Base-by-base conservation (phyloP, 192 early-diverging fungal genomes). In the Linnemannia schmuckeri region DNA sequence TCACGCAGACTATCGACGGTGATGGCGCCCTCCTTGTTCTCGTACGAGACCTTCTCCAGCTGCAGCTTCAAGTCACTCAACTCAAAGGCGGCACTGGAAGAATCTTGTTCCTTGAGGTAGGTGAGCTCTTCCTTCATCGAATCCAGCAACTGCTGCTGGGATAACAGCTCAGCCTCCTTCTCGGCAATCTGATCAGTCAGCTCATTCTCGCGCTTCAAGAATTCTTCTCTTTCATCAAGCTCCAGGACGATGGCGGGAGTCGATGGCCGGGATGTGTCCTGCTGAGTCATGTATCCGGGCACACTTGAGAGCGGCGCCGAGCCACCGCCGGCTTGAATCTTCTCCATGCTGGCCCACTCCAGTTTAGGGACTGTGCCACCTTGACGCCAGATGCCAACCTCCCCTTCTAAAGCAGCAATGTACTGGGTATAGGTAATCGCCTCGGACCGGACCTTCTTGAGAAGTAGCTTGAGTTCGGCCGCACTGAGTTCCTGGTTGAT, bases 401-500 rank as follows among this genome's bases (percentile, higher is more conserved):
- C 99, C 74, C 95, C 95, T 81, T 98, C 97, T 52, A 99, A 89
- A 1, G 94, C 94, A 12, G 90, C 75, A 77, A 96, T 94, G 88
- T 99, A 98, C 18, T 91, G 91, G 81, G 98, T 96, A 82, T 97
- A 96, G 4, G 94, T 91, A 24, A 96, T 89, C 37, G 95, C 91
- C 79, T 98, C 95, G 4, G 91, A 85, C 78, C 98, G 97, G 57
- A 95, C 93, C 87, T 95, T 96, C 89, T 98, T 99, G 80, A 99
- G 93, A 76, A 99, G 89, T 4, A 91, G 91, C 92, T 99, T 99
- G 89, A 99, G 96, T 88, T 99, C 99, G 22, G 95, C 94, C 5
- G 97, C 94, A 70, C 94, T 96, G 70, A 99, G 93, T 89, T 99
- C 99, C 75, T 97, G 95, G 89, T 99, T 99, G 88, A 99, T 93